Evolutionary conservation across 768 basidiomycete species (phyloP).

Genomic region (Symmetrospora coprosmae): DNA sequence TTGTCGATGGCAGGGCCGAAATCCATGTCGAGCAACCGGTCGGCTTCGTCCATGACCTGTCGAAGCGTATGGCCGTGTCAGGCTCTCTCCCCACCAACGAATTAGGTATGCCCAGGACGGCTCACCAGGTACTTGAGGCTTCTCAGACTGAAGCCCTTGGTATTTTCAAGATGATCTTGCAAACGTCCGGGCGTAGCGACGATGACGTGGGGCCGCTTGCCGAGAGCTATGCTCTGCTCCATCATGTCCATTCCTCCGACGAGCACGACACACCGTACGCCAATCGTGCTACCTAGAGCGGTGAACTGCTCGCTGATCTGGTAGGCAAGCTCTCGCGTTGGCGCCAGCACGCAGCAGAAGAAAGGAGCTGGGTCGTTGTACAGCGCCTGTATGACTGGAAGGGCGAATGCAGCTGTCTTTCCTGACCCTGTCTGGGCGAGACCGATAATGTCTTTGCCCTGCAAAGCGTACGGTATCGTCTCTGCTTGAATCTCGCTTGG

Average conservation of each 20-base stretch:
- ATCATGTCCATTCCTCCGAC: slow-evolving; percentile 93
- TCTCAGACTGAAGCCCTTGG: slow-evolving; percentile 85
- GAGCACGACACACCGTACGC: slow-evolving; percentile 74
- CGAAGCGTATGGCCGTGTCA: not conserved
- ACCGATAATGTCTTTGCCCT: slow-evolving; percentile 90
- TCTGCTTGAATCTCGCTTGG: slow-evolving; percentile 85
- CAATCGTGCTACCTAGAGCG: slow-evolving; percentile 77
- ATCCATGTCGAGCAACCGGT: slow-evolving; percentile 87
- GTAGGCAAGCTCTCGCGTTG: slow-evolving; percentile 94
- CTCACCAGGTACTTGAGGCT: slow-evolving; percentile 73
- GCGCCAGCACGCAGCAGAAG: slow-evolving; percentile 84
- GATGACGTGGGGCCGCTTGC: slow-evolving; percentile 84
- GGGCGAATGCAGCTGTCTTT: slow-evolving; percentile 91
- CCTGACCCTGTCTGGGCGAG: slow-evolving; percentile 96
- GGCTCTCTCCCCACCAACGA: not conserved
- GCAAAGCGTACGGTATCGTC: slow-evolving; percentile 68
- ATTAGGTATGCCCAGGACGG: slow-evolving; percentile 18
- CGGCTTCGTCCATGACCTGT: slow-evolving; percentile 95
- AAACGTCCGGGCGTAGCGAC: slow-evolving; percentile 90
- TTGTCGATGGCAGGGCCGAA: slow-evolving; percentile 91
- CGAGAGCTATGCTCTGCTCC: slow-evolving; percentile 75
- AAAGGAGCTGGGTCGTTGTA: slow-evolving; percentile 82
- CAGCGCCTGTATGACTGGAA: slow-evolving; percentile 87
- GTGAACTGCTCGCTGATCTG: slow-evolving; percentile 98
- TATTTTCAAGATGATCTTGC: slow-evolving; percentile 86